A percentile compares a stretch with the other conserved stretches of the same genome.
Conservation (phyloP, 345 rosid genomes). For the Citrus trifoliata region DNA sequence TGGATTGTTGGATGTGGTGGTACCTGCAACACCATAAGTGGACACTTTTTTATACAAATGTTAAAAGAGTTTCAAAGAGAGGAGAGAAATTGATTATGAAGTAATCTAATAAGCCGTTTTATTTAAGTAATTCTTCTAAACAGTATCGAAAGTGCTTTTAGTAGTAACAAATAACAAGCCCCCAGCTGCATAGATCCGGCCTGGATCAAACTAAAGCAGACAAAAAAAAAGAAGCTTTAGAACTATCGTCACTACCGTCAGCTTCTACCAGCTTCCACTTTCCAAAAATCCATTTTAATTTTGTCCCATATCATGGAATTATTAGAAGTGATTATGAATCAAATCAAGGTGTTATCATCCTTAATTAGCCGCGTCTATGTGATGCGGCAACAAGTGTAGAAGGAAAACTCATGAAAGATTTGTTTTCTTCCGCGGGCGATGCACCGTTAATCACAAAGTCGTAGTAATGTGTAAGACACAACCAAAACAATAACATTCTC, state of each 20-base stretch:
- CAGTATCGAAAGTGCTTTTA: not conserved
- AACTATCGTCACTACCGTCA: not conserved
- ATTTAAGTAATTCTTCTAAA: not conserved
- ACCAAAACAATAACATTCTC: not conserved
- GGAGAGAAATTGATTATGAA: not conserved
- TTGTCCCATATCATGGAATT: not conserved
- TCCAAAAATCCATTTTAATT: not conserved
- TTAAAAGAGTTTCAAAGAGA: not conserved
- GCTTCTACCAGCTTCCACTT: not conserved
- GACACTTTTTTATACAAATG: not conserved
- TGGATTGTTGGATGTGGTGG: not conserved
- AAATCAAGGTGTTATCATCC: not conserved
- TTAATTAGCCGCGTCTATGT: not conserved
- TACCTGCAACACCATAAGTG: not conserved
- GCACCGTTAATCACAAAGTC: conserved; percentile 19
- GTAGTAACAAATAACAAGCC: not conserved
- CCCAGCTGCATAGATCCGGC: not conserved
- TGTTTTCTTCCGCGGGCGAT: not conserved
- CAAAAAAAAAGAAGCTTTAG: not conserved
- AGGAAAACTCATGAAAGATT: not conserved
- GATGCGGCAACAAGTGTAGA: not conserved
- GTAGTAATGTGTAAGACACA: not conserved
- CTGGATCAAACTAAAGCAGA: not conserved
- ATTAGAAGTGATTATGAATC: not conserved
- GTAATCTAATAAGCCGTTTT: not conserved